Conservation (phyloP, 352 stramenopile genomes). For the Phytophthora boehmeriae region DNA sequence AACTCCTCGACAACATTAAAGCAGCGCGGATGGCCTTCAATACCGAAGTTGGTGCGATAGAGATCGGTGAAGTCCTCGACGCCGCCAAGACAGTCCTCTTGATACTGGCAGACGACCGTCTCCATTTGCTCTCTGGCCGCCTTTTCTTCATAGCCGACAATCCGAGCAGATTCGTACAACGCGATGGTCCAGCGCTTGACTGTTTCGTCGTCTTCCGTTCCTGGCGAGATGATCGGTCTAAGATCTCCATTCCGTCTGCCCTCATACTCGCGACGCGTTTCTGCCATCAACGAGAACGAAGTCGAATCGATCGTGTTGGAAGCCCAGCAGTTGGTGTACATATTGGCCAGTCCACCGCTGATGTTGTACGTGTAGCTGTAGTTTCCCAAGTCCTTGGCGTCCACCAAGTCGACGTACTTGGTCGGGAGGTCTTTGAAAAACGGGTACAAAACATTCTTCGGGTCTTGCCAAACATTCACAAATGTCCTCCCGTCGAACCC, state of each 20-base stretch:
- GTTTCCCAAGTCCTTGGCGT: slow-evolving; percentile 50
- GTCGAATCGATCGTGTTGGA: slow-evolving; percentile 36
- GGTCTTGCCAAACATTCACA: slow-evolving; percentile 42
- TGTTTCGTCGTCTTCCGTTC: slow-evolving; percentile 31
- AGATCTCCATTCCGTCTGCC: slow-evolving; percentile 2
- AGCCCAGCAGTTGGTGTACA: slow-evolving; percentile 52
- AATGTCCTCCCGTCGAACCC: slow-evolving; percentile 26
- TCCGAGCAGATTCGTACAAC: slow-evolving; percentile 47
- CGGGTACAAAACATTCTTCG: slow-evolving; percentile 51
- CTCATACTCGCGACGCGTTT: not conserved
- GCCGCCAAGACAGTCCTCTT: slow-evolving; percentile 53
- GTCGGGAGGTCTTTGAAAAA: slow-evolving; percentile 71
- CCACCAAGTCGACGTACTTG: slow-evolving; percentile 48
- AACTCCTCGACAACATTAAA: slow-evolving; percentile 47
- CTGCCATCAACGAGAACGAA: slow-evolving; percentile 5
- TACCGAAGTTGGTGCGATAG: slow-evolving; percentile 54
- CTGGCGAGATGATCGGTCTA: slow-evolving; percentile 19
- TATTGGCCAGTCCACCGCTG: slow-evolving; percentile 45
- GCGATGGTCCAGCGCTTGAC: slow-evolving; percentile 54
- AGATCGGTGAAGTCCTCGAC: slow-evolving; percentile 49
- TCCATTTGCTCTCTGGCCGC: slow-evolving; percentile 58
- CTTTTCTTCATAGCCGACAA: slow-evolving; percentile 47
- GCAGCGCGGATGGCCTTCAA: slow-evolving; percentile 56
- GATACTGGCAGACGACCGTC: slow-evolving; percentile 55
- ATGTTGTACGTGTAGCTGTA: slow-evolving; percentile 74